Conservation (phyloP, 139 green algal species). For the Chlamydomonas urium region DNA sequence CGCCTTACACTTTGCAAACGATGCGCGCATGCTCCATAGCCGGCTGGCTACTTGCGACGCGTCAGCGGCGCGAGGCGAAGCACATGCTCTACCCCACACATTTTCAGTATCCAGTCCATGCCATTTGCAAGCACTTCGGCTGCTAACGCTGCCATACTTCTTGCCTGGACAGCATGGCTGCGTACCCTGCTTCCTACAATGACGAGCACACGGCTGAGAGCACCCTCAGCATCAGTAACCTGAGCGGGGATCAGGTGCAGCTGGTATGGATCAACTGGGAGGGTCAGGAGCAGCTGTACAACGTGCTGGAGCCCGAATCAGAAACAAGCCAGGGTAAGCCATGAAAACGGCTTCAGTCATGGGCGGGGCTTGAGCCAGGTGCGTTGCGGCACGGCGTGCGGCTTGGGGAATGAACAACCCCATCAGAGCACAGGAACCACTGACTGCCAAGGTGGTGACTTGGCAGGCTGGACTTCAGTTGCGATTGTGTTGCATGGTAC, state of each 20-base stretch:
- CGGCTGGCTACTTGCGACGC: background rate
- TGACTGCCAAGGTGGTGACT: background rate
- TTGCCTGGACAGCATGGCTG: no score
- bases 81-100: background rate
- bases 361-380: no score
- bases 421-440: background rate
- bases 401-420: no score
- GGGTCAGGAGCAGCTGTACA: background rate
- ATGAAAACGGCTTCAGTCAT: no score
- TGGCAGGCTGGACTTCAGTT: background rate
- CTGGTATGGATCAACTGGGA: constrained; percentile 6
- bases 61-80: background rate
- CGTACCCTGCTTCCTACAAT: no score
- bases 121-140: background rate
- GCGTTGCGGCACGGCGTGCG: no score
- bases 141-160: no score
- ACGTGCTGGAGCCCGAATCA: background rate
- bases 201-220: background rate
- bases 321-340: background rate
- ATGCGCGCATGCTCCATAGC: background rate
- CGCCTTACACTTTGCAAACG: no score
- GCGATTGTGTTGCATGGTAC: background rate
- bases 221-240: background rate
- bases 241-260: background rate
- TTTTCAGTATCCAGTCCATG: background rate